phyloP scores from a whole-genome alignment of 2,329 filamentous ascomycete species.

The Diaporthe nobilis region DNA sequence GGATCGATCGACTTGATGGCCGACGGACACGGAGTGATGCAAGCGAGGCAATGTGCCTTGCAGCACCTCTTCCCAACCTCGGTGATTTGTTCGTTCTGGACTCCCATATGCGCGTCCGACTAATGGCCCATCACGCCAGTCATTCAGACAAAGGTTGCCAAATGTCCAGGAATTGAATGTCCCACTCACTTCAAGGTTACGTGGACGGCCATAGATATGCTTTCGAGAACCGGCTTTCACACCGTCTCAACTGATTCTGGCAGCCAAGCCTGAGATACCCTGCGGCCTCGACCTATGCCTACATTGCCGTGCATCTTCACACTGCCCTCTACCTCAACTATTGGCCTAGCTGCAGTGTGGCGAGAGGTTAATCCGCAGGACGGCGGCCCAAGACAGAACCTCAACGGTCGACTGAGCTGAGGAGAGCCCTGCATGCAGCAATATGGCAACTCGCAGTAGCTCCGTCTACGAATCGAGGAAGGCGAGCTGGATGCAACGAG shows the following conservation, averaged over 20 bases:
- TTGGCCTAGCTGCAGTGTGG: neutral
- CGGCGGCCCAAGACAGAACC: neutral
- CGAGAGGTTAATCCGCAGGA: neutral
- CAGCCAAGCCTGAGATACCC: neutral
- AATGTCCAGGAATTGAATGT: neutral
- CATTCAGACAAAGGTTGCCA: neutral
- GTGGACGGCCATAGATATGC: neutral
- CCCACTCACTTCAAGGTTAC: neutral
- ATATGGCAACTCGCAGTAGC: conserved; percentile 4
- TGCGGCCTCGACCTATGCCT: neutral
- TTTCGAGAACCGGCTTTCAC: neutral
- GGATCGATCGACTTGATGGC: neutral
- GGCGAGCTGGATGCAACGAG: neutral
- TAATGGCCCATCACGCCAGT: neutral
- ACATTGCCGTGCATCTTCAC: neutral
- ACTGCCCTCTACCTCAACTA: neutral
- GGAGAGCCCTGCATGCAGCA: neutral
- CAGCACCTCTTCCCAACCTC: neutral
- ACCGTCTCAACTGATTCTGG: neutral
- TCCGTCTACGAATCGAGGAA: neutral
- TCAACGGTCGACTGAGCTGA: neutral
- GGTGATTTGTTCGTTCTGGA: neutral
- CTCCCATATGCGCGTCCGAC: neutral
- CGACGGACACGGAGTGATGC: neutral
- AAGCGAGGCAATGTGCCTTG: neutral